phyloP scores from a whole-genome alignment of 495 filamentous ascomycete genomes.

The Talaromyces wortmannii region DNA sequence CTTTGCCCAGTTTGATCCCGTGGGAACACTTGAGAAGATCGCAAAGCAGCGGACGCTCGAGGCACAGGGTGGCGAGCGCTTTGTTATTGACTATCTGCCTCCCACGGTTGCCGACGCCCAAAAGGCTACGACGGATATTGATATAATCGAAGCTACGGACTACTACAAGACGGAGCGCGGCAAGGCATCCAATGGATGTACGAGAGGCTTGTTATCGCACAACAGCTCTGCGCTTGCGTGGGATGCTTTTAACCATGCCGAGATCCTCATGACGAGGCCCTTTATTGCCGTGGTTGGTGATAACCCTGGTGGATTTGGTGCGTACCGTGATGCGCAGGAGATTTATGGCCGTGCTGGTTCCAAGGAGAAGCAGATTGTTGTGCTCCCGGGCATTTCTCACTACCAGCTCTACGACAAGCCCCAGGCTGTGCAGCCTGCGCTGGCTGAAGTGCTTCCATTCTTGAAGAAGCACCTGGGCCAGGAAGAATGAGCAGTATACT shows the following conservation, averaged over 20 bases:
- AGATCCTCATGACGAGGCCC: constrained; percentile 10
- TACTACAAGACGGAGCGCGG: constrained; percentile 15
- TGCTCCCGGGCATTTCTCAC: constrained; percentile 11
- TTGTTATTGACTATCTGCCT: constrained; percentile 8
- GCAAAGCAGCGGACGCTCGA: constrained; percentile 13
- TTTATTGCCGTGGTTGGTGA: constrained; percentile 13
- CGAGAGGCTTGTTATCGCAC: constrained; percentile 13
- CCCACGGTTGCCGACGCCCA: constrained; percentile 9
- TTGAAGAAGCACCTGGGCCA: constrained; percentile 13
- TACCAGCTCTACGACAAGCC: constrained; percentile 16
- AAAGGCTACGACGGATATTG: constrained; percentile 8
- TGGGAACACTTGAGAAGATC: constrained; percentile 11
- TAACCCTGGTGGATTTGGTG: constrained; percentile 10
- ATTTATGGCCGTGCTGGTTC: constrained; percentile 11
- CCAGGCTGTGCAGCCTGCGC: constrained; percentile 11
- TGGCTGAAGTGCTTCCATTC: constrained; percentile 11
- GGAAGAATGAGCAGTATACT: background rate
- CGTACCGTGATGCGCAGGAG: constrained; percentile 13
- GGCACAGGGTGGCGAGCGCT: constrained; percentile 11
- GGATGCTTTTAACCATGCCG: constrained; percentile 13
- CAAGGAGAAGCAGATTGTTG: constrained; percentile 9
- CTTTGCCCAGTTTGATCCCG: constrained; percentile 10
- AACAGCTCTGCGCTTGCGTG: constrained; percentile 13
- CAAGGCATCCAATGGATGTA: constrained; percentile 6
- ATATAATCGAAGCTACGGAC: constrained; percentile 11